A percentile compares a stretch with the other conserved stretches of the same genome.
These are phyloP conservation scores for Aspergillus indologenus DNA, from an alignment of 495 filamentous ascomycete species.

Conservation along the genomic window DNA sequence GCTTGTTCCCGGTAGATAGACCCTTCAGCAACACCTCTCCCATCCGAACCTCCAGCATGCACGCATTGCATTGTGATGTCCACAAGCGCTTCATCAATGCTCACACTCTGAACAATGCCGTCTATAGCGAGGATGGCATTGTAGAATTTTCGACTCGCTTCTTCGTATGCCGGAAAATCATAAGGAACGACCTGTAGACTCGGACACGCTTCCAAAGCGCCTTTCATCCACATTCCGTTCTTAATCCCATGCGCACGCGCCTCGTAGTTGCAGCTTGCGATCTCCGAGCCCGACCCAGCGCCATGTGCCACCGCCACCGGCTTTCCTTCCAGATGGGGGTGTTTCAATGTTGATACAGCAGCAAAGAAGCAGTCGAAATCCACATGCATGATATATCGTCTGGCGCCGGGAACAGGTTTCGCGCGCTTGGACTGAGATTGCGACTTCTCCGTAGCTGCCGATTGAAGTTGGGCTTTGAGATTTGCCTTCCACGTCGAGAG, in stretches of 20 bases:
- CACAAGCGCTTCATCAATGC: slow-evolving; percentile 88
- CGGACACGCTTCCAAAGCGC: slow-evolving; percentile 77
- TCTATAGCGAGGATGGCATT: slow-evolving; percentile 73
- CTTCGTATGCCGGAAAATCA: slow-evolving; percentile 91
- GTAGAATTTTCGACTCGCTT: slow-evolving; percentile 86
- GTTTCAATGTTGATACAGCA: slow-evolving; percentile 78
- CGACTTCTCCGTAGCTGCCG: slow-evolving; percentile 65
- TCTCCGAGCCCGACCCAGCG: slow-evolving; percentile 80
- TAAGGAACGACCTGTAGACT: slow-evolving; percentile 84
- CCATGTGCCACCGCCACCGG: slow-evolving; percentile 90
- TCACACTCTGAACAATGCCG: slow-evolving; percentile 89
- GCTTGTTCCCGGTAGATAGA: slow-evolving; percentile 78
- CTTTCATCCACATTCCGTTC: slow-evolving; percentile 99
- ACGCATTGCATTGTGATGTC: slow-evolving; percentile 71
- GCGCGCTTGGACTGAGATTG: slow-evolving; percentile 47
- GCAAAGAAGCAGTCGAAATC: slow-evolving; percentile 99
- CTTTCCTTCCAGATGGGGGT: slow-evolving; percentile 72
- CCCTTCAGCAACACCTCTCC: slow-evolving; percentile 63
- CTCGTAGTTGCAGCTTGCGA: slow-evolving; percentile 94
- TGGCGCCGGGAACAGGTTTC: slow-evolving; percentile 54
- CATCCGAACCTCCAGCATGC: slow-evolving; percentile 63
- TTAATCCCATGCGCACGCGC: slow-evolving; percentile 82
- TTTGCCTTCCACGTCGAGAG: slow-evolving; percentile 94
- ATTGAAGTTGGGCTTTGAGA: slow-evolving; percentile 81
- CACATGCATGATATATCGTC: slow-evolving; percentile 88